phyloP scores from a whole-genome alignment of 179 eudicot genomes.

The Dionaea muscipula region DNA sequence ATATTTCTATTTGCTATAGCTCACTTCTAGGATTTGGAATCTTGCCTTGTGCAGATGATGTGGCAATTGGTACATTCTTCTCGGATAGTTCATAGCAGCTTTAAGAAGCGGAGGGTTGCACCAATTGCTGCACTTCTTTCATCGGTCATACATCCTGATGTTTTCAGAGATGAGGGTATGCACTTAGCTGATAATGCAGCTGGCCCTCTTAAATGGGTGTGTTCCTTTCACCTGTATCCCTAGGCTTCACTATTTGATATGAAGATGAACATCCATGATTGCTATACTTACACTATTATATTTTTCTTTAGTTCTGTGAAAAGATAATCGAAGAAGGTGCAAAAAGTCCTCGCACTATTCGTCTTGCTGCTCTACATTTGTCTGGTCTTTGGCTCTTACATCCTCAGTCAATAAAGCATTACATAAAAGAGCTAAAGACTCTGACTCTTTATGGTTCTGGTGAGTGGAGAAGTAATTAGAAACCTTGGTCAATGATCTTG shows the following conservation, averaged over 20 bases:
- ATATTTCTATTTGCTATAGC: conserved; percentile 5
- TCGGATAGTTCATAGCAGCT: conserved; percentile 80
- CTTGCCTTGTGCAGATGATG: conserved; percentile 53
- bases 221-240: background rate
- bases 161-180: conserved; percentile 55
- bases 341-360: conserved; percentile 93
- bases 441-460: conserved; percentile 91
- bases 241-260: background rate
- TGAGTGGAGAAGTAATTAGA: conserved; percentile 18
- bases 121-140: conserved; percentile 95
- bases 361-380: conserved; percentile 90
- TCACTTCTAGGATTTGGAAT: background rate
- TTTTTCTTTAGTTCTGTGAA: conserved; percentile 54
- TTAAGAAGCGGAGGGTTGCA: conserved; percentile 91
- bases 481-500: background rate
- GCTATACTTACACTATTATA: conserved; percentile 6
- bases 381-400: conserved; percentile 71
- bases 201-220: conserved; percentile 94
- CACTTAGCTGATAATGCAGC: conserved; percentile 49
- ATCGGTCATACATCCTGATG: conserved; percentile 65
- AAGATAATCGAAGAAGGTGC: conserved; percentile 87
- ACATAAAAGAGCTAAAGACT: conserved; percentile 70
- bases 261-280: no score
- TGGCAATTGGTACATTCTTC: conserved; percentile 79
- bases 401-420: conserved; percentile 56